phyloP scores from a whole-genome alignment of 1,284 basidiomycete genomes.

The Rhodotorula sp. region DNA sequence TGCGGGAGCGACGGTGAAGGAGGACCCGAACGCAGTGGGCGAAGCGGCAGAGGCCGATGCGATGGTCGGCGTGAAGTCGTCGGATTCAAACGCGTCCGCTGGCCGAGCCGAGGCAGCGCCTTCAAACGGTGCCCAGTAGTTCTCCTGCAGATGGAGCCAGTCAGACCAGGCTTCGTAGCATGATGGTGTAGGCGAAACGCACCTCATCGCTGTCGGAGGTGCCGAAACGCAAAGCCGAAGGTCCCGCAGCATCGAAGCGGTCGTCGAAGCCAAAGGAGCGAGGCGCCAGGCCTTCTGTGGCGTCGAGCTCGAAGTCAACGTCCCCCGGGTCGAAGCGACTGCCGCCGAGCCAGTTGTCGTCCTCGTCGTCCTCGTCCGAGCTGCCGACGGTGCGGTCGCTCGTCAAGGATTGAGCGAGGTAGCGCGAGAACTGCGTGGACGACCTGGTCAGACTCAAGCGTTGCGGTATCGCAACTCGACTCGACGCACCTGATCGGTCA shows the following conservation, averaged over 20 bases:
- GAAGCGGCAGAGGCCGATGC: slow-evolving; percentile 63
- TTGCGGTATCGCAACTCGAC: neutral
- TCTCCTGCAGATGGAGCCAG: slow-evolving; percentile 54
- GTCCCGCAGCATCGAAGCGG: slow-evolving; percentile 41
- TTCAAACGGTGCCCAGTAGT: slow-evolving; percentile 65
- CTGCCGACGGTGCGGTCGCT: slow-evolving; percentile 51
- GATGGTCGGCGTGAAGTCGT: slow-evolving; percentile 63
- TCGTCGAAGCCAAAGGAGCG: slow-evolving; percentile 45
- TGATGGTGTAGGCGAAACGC: neutral
- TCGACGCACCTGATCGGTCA: slow-evolving; percentile 30
- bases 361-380: slow-evolving; percentile 43
- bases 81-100: slow-evolving; percentile 50
- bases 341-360: slow-evolving; percentile 69
- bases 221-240: slow-evolving; percentile 53
- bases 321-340: slow-evolving; percentile 63
- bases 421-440: slow-evolving; percentile 63
- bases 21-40: slow-evolving; percentile 60
- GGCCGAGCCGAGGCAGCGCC: neutral
- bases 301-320: slow-evolving; percentile 58
- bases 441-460: neutral
- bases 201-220: slow-evolving; percentile 38
- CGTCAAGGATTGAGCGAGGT: slow-evolving; percentile 66
- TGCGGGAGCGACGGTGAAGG: slow-evolving; percentile 16
- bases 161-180: too few relatives aligned
- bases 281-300: slow-evolving; percentile 46